Conservation (phyloP, 1,284 basidiomycete genomes). For the Pseudozyma hubeiensis region DNA sequence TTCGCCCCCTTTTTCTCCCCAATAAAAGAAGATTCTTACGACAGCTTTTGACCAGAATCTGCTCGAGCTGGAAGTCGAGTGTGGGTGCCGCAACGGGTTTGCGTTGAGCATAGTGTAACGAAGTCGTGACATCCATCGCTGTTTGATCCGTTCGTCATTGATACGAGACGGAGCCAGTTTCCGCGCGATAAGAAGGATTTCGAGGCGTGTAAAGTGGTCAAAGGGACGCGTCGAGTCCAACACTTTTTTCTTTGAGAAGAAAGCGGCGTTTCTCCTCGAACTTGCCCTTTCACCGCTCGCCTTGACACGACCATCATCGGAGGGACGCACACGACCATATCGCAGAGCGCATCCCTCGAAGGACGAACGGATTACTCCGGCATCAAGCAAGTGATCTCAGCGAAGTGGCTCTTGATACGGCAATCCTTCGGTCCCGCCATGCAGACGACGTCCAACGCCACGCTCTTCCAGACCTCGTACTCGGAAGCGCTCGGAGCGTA, state of each 20-base stretch:
- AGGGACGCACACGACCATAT: too few species aligned
- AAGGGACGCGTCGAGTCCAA: conserved; percentile 33
- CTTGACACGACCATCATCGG: neutral
- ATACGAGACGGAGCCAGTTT: neutral
- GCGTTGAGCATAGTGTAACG: too few species aligned
- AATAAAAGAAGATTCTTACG: conserved; percentile 1
- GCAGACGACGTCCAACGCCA: conserved; percentile 38
- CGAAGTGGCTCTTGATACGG: too few species aligned
- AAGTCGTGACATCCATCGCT: too few species aligned
- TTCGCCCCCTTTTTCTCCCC: neutral
- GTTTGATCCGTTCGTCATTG: too few species aligned
- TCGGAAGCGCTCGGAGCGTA: conserved; percentile 42
- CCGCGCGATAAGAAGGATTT: conserved; percentile 29
- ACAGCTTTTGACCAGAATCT: too few species aligned
- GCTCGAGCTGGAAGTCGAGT: too few species aligned
- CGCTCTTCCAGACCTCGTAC: conserved; percentile 50
- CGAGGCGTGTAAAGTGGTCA: neutral
- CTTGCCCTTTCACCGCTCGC: neutral
- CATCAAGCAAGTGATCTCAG: too few species aligned
- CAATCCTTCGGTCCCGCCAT: conserved; percentile 14
- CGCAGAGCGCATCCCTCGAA: too few species aligned
- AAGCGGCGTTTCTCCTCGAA: too few species aligned
- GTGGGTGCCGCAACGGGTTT: too few species aligned
- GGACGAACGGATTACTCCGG: neutral
- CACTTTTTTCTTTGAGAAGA: conserved; percentile 6